A percentile compares a stretch with the other conserved stretches of the same genome.
These are phyloP conservation scores for Candida fluviatilis DNA, from an alignment of 805 yeast genomes.

Conservation along the genomic window DNA sequence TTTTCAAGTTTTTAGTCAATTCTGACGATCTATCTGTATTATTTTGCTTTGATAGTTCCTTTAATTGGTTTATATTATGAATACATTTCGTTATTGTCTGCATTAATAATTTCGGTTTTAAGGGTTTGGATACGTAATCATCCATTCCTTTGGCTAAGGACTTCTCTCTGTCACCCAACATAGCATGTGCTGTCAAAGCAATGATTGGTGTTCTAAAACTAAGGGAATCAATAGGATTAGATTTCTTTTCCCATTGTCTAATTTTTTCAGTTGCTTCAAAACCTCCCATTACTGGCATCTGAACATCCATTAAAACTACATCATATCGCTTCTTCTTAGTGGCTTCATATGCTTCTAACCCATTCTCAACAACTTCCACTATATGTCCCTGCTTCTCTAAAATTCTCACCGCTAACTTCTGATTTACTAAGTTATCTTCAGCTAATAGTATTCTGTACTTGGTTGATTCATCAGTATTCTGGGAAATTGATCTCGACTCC, in stretches of 20 bases:
- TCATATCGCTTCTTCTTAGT: slow-evolving; percentile 65
- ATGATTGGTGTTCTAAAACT: slow-evolving; percentile 81
- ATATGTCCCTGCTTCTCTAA: slow-evolving; percentile 82
- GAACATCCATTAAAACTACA: slow-evolving; percentile 88
- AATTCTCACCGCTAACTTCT: slow-evolving; percentile 80
- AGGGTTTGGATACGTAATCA: slow-evolving; percentile 83
- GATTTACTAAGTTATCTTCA: slow-evolving; percentile 84
- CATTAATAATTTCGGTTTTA: slow-evolving; percentile 75
- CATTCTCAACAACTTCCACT: slow-evolving; percentile 83
- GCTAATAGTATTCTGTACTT: slow-evolving; percentile 75
- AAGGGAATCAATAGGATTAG: slow-evolving; percentile 64
- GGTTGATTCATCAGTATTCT: slow-evolving; percentile 72
- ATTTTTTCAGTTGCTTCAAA: slow-evolving; percentile 87
- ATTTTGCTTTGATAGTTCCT: slow-evolving; percentile 49
- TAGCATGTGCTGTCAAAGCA: slow-evolving; percentile 90
- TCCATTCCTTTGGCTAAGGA: slow-evolving; percentile 90
- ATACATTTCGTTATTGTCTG: slow-evolving; percentile 85
- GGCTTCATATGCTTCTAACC: slow-evolving; percentile 76
- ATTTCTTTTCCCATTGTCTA: slow-evolving; percentile 82
- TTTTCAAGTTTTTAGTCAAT: slow-evolving; percentile 43
- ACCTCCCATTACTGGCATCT: slow-evolving; percentile 95
- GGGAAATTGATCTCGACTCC: slow-evolving; percentile 76
- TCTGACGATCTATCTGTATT: slow-evolving; percentile 42
- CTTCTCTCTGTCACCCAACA: slow-evolving; percentile 87
- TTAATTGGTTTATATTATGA: slow-evolving; percentile 60